Evolutionary conservation across 345 rosid genomes (phyloP), one percentile per base, ranked within the genome.

Genomic region (Salix arbutifolia): DNA sequence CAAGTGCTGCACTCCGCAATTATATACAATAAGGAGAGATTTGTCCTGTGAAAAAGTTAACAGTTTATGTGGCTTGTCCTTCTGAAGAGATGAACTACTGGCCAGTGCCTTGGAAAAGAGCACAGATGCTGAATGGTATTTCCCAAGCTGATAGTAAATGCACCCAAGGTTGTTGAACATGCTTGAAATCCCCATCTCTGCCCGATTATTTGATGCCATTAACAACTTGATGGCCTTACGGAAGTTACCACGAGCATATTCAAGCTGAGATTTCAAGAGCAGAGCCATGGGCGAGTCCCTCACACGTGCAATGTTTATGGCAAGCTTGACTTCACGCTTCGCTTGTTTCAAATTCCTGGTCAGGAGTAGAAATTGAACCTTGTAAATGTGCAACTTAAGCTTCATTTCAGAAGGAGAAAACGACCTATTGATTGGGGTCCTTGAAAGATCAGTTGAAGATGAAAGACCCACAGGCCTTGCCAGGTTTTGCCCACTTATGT

Each of bases 291-390:
- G 87, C 64, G 98, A 96, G 80, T 94, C 99, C 76, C 90, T 87
- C 74, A 91, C 92, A 33, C 97, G 94, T 72, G 92, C 95, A 80
- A 89, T 88, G 84, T 94, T 94, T 88, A 96, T 90, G 17, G 98
- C 95, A 84, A 88, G 97, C 85, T 96, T 96, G 50, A 96, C 90
- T 88, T 96, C 99, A 31, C 98, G 97, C 88, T 96, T 96, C 2
- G 97, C 99, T 79, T 90, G 89, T 83, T 92, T 94, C 78, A 96
- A 77, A 82, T 96, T 96, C 80, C 96, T 91, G 33, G 97, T 89
- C 69, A 93, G 93, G 76, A 94, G 97, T 77, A 92, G 85, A 86
- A 94, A 88, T 9, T 84, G 89, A 71, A 96, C 98, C 91, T 88
- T 94, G 90, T 96, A 94, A 73, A 92, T 95, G 83, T 91, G 98